phyloP scores from a whole-genome alignment of 2,329 filamentous ascomycete species.

The Claviceps maximensis region DNA sequence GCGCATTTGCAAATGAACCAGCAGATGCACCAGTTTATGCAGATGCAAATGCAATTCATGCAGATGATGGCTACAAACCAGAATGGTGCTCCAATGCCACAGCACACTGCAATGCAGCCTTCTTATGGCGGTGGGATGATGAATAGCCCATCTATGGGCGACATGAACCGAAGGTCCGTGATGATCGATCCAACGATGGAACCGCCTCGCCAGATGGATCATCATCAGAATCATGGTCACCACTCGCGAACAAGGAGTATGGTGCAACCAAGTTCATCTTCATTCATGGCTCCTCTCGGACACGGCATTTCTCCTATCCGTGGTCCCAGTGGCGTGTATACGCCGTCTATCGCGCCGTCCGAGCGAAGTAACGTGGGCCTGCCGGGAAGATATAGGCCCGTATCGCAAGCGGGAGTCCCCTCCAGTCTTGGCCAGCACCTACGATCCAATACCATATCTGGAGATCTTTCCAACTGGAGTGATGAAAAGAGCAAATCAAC shows the following conservation, averaged over 20 bases:
- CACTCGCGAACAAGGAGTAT: slow-evolving; percentile 67
- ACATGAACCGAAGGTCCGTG: slow-evolving; percentile 32
- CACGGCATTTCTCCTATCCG: slow-evolving; percentile 18
- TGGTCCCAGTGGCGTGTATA: slow-evolving; percentile 46
- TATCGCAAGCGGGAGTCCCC: slow-evolving; percentile 44
- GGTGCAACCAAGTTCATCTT: slow-evolving; percentile 54
- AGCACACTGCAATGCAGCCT: slow-evolving; percentile 14
- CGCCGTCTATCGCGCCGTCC: slow-evolving; percentile 85
- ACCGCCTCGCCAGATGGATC: slow-evolving; percentile 25
- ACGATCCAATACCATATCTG: slow-evolving; percentile 22
- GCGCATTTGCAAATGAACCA: slow-evolving; percentile 69
- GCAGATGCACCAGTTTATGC: slow-evolving; percentile 79
- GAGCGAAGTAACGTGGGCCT: slow-evolving; percentile 90
- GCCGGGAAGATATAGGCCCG: slow-evolving; percentile 80
- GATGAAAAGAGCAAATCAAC: slow-evolving; percentile 21
- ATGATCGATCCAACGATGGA: slow-evolving; percentile 34
- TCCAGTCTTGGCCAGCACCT: slow-evolving; percentile 16
- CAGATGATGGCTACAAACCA: slow-evolving; percentile 53
- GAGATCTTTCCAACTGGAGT: slow-evolving; percentile 17
- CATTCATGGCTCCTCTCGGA: slow-evolving; percentile 38
- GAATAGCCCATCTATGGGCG: slow-evolving; percentile 29
- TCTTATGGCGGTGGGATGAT: slow-evolving; percentile 15
- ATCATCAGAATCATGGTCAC: slow-evolving; percentile 1
- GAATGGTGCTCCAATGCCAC: slow-evolving; percentile 19
- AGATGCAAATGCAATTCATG: slow-evolving; percentile 75